Base-by-base conservation (phyloP, 768 basidiomycete genomes). In the Lactarius evosmus region DNA sequence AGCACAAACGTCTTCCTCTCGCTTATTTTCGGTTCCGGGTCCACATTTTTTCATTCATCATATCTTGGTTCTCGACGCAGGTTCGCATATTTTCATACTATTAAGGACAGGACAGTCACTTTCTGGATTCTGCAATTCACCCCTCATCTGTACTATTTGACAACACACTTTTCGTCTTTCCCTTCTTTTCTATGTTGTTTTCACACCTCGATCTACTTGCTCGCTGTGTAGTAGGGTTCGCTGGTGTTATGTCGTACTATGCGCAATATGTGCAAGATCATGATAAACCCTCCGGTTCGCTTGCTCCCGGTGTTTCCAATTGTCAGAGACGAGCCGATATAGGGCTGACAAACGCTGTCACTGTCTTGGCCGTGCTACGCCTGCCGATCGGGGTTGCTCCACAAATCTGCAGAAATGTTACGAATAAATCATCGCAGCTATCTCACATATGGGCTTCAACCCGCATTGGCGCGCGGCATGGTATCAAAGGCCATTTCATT, bases 101-200 rank as follows among this genome's bases (percentile, higher is more conserved):
- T 36, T 33, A 55, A 54, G 41, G 33, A 46, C 22, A 51, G 58
- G 44, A 61, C 64, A 16, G 2, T 63, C 40, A 53, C 12, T 53
- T 30, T 56, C 16, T 56, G 56, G 57, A 58, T 58, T 52, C 7
- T 55, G 30, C 32, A 25, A 30, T n/a, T 49, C 41, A 34, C 50
- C 56, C 40, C 53, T 4, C 63, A 65, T 41, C 49, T 65, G 63
- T 65, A 65, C 49, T 53, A 61, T 25, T 51, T n/a, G 50, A 40
- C 46, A 51, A 41, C 58, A 50, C 62, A 61, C 38, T n/a, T 41
- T 61, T 46, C 55, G 25, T 40, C 38, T 11, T 11, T 40, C 44
- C 57, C 29, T 33, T 50, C 34, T 38, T 34, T 33, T 19, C 14
- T 49, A 61, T 51, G 36, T 32, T 29, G 51, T 51, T 60, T 53